Conservation (phyloP, 176 grass and related monocot genomes). For the Oryza australiensis region DNA sequence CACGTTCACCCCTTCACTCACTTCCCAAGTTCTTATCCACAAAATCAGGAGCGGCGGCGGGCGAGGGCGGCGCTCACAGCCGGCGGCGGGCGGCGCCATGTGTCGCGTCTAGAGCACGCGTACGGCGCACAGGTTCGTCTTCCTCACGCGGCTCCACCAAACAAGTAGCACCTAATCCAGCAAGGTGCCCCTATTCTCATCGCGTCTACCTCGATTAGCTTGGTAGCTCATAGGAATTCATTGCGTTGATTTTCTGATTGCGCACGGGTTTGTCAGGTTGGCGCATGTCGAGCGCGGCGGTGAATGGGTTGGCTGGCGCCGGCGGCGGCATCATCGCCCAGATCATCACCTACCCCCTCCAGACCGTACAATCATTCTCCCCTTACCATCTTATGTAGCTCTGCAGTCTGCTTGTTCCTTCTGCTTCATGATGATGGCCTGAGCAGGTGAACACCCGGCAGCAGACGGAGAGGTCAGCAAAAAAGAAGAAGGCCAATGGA, state of each 20-base stretch:
- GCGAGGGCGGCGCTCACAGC: no score
- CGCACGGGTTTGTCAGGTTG: constrained; percentile 15
- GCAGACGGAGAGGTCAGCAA: constrained; percentile 89
- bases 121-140: background rate
- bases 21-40: no score
- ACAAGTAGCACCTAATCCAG: background rate
- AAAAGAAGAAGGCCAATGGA: constrained; percentile 45
- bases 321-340: constrained; percentile 86
- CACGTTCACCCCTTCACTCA: no score
- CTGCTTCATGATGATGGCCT: background rate
- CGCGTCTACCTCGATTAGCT: background rate
- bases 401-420: background rate
- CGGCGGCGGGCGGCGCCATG: background rate
- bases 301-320: constrained; percentile 79
- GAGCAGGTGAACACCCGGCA: constrained; percentile 91
- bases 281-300: constrained; percentile 84
- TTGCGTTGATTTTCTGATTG: background rate
- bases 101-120: background rate
- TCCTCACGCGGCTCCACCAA: background rate
- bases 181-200: background rate
- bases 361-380: constrained; percentile 47
- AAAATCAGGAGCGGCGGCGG: no score
- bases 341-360: constrained; percentile 95
- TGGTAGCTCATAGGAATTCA: background rate
- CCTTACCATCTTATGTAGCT: background rate